phyloP scores from a whole-genome alignment of 768 basidiomycete species.

The Termitomyces sp. region DNA sequence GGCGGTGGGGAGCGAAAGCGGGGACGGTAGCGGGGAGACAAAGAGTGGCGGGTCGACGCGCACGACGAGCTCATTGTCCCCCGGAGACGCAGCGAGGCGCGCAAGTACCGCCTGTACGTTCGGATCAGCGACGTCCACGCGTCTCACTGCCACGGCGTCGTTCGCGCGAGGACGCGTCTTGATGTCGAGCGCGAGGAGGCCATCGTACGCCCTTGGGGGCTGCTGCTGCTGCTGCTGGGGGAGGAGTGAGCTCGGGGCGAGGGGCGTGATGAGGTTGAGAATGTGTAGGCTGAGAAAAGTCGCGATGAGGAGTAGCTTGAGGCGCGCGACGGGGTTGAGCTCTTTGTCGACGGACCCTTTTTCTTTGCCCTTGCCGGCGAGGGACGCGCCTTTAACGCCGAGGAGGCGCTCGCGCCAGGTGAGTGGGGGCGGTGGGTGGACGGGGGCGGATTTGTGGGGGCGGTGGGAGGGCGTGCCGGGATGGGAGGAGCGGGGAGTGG shows the following conservation, averaged over 20 bases:
- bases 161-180: constrained; percentile 14
- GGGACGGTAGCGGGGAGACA: constrained; percentile 37
- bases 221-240: constrained; percentile 29
- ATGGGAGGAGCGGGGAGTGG: constrained; percentile 17
- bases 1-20: constrained; percentile 5
- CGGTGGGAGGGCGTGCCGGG: constrained; percentile 13
- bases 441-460: constrained; percentile 21
- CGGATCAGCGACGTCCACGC: constrained; percentile 67
- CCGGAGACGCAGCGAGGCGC: constrained; percentile 1
- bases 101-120: constrained; percentile 51
- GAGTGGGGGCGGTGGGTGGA: constrained; percentile 19
- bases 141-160: constrained; percentile 25
- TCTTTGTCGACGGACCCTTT: constrained; percentile 17
- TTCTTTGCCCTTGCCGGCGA: constrained; percentile 12
- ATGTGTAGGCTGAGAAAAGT: constrained; percentile 90
- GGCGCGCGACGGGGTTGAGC: constrained; percentile 70
- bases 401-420: constrained; percentile 10
- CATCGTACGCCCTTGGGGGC: constrained; percentile 52
- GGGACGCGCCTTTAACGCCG: constrained; percentile 25
- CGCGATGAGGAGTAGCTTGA: constrained; percentile 88
- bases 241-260: constrained; percentile 40
- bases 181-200: constrained; percentile 33
- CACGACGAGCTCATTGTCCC: constrained; percentile 41
- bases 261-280: constrained; percentile 88
- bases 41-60: constrained; percentile 58